phyloP scores from a whole-genome alignment of 805 yeast species.

The Saturnispora sanitii region DNA sequence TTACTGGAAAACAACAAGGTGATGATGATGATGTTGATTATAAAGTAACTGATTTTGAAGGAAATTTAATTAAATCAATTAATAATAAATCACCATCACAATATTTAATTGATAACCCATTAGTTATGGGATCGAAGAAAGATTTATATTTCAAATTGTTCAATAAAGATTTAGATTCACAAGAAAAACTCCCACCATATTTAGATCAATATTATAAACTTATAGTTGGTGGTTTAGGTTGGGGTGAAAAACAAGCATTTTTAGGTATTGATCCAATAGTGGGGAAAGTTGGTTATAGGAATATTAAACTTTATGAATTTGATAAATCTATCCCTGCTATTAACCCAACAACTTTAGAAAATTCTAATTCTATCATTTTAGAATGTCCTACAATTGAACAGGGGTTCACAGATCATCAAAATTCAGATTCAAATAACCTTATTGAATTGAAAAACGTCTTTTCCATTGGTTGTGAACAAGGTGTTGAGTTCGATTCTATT shows the following conservation, averaged over 20 bases:
- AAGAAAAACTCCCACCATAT: slow-evolving; percentile 4
- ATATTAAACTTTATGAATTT: slow-evolving; percentile 16
- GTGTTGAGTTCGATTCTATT: slow-evolving; percentile 22
- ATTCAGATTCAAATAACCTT: neutral
- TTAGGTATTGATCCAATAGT: slow-evolving; percentile 59
- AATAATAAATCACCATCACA: slow-evolving; percentile 49
- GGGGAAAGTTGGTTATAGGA: slow-evolving; percentile 17
- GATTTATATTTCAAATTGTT: slow-evolving; percentile 19
- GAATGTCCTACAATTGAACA: slow-evolving; percentile 20
- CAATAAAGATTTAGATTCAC: slow-evolving; percentile 2
- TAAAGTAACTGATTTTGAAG: slow-evolving; percentile 39
- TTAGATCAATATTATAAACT: slow-evolving; percentile 36
- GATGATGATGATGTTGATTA: slow-evolving; percentile 25
- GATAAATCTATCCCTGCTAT: slow-evolving; percentile 1
- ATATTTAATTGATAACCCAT: slow-evolving; percentile 37
- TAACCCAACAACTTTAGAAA: neutral
- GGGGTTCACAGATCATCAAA: slow-evolving; percentile 8
- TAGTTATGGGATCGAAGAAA: slow-evolving; percentile 22
- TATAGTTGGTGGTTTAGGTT: slow-evolving; percentile 67
- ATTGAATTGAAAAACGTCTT: slow-evolving; percentile 14
- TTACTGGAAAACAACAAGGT: slow-evolving; percentile 6
- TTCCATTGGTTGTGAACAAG: slow-evolving; percentile 29
- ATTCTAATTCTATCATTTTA: slow-evolving; percentile 10
- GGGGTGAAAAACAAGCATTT: slow-evolving; percentile 62
- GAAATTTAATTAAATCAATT: slow-evolving; percentile 50